These are phyloP conservation scores for Cerrena zonata DNA, from an alignment of 1,284 basidiomycete genomes.

Conservation along the genomic window DNA sequence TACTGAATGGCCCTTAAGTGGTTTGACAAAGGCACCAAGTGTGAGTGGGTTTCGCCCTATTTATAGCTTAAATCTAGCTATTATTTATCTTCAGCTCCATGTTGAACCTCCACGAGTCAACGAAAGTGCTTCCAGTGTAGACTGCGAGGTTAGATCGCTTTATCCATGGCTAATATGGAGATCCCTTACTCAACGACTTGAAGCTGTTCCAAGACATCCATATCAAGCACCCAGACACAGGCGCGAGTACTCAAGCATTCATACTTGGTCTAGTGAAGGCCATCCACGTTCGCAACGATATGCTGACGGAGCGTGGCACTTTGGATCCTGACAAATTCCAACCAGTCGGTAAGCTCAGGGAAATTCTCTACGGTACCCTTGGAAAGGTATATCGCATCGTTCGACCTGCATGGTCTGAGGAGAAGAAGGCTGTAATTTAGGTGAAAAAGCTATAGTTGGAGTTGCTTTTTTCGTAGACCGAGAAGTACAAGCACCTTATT, in stretches of 20 bases:
- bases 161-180: neutral
- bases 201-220: slow-evolving; percentile 55
- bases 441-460: too few relatives aligned
- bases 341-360: slow-evolving; percentile 61
- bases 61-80: neutral
- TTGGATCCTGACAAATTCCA: slow-evolving; percentile 58
- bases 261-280: slow-evolving; percentile 60
- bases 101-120: slow-evolving; percentile 64
- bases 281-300: slow-evolving; percentile 54
- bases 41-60: slow-evolving; percentile 44
- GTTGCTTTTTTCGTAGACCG: too few relatives aligned
- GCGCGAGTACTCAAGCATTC: slow-evolving; percentile 46
- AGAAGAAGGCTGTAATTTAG: slow-evolving; percentile 17
- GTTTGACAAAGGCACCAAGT: slow-evolving; percentile 54
- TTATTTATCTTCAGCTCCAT: slow-evolving; percentile 16
- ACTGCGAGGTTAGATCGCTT: slow-evolving; percentile 50
- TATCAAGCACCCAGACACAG: slow-evolving; percentile 39
- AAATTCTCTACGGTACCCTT: slow-evolving; percentile 51
- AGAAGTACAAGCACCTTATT: too few relatives aligned
- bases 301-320: slow-evolving; percentile 40
- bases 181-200: slow-evolving; percentile 1
- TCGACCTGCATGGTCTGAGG: slow-evolving; percentile 48
- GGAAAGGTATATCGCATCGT: slow-evolving; percentile 53
- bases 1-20: slow-evolving; percentile 68
- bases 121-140: slow-evolving; percentile 69